Percentiles rank a stretch among this genome's conserved stretches.
phyloP scores from a whole-genome alignment of 78 protist species.

The Dictyostelium brefeldianum region DNA sequence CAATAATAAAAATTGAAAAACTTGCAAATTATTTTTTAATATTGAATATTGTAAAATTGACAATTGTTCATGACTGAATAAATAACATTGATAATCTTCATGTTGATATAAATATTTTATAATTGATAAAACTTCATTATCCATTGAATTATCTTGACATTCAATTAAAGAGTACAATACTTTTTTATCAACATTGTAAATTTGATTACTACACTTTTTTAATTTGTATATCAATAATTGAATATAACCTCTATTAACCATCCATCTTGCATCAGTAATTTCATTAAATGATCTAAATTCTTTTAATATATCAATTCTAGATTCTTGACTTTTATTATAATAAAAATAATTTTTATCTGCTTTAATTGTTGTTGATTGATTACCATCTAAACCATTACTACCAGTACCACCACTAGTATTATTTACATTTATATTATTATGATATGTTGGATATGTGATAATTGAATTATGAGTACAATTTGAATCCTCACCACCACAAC shows the following conservation, averaged over 20 bases:
- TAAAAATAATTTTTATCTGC: not conserved
- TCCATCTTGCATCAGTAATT: not conserved
- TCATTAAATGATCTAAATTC: not conserved
- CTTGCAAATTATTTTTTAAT: not conserved
- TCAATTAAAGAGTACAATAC: not conserved
- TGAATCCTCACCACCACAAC: not conserved
- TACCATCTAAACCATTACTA: too few relatives aligned
- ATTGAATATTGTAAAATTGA: not conserved
- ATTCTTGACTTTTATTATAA: not conserved
- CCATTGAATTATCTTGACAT: not conserved
- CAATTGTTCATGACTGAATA: not conserved
- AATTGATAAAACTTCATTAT: not conserved
- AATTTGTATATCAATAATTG: not conserved
- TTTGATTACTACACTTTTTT: not conserved
- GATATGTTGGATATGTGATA: too few relatives aligned
- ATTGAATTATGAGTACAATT: not conserved
- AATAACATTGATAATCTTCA: not conserved
- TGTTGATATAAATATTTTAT: not conserved
- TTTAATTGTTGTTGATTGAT: too few relatives aligned
- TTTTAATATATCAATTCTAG: not conserved
- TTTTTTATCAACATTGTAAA: not conserved
- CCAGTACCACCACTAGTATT: too few relatives aligned
- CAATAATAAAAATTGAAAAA: not conserved
- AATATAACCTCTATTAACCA: not conserved
- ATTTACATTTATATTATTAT: too few relatives aligned